Evolutionary conservation across 176 grass and related monocot genomes (phyloP).

Genomic region (Ensete ventricosum): DNA sequence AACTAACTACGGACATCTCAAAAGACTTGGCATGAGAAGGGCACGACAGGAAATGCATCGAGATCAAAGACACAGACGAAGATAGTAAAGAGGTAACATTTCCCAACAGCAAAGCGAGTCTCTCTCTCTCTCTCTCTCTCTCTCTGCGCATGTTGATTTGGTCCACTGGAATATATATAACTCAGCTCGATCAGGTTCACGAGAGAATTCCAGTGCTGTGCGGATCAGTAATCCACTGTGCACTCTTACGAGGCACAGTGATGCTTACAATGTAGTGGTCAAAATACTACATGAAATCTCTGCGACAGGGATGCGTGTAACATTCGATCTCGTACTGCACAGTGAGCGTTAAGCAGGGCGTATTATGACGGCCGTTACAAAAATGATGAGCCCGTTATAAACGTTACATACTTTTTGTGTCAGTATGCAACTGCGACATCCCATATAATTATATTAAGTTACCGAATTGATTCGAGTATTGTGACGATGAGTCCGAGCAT

Average conservation of each 20-base stretch:
- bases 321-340: not conserved
- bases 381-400: too few relatives aligned
- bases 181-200: not conserved
- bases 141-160: not conserved
- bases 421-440: too few relatives aligned
- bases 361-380: too few relatives aligned
- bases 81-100: not conserved
- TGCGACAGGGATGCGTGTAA: not conserved
- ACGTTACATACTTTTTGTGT: too few relatives aligned
- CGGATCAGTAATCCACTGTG: not conserved
- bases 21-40: not conserved
- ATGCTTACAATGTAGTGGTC: too few relatives aligned
- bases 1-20: not conserved
- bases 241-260: not conserved
- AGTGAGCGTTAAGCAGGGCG: too few relatives aligned
- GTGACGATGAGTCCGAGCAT: too few relatives aligned
- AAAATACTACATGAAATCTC: not conserved
- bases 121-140: not conserved
- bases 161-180: not conserved
- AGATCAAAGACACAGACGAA: not conserved
- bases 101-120: not conserved
- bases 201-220: not conserved
- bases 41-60: not conserved
- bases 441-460: too few relatives aligned
- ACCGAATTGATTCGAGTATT: too few relatives aligned